Conservation (phyloP, 2,329 filamentous ascomycete species). For the Talaromyces sp. region DNA sequence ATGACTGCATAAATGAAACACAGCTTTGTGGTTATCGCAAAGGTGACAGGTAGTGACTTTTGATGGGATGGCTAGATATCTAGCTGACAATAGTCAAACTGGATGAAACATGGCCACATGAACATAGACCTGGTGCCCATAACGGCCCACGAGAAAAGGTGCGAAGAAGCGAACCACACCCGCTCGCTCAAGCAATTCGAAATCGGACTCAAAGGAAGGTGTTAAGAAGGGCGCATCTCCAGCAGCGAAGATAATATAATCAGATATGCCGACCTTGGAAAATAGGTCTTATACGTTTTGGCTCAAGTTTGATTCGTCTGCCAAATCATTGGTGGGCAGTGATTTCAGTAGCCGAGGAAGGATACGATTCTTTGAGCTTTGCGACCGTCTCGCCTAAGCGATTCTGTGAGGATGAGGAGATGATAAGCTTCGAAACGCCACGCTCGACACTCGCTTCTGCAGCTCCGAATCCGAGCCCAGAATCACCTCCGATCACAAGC, state of each 20-base stretch:
- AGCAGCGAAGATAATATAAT: constrained; percentile 2
- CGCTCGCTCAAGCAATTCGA: neutral
- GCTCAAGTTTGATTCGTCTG: neutral
- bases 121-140: neutral
- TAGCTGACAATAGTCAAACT: neutral
- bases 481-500: neutral
- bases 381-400: neutral
- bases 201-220: neutral
- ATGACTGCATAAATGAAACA: constrained; percentile 17
- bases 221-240: neutral
- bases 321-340: neutral
- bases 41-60: neutral
- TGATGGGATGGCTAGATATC: neutral
- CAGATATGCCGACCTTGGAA: neutral
- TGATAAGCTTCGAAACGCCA: neutral
- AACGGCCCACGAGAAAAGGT: neutral
- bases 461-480: neutral
- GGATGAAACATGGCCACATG: neutral
- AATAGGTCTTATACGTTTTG: neutral
- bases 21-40: neutral
- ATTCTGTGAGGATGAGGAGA: neutral
- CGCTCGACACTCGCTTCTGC: neutral
- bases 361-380: neutral
- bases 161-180: constrained; percentile 2
- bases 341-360: neutral